Percentiles rank a stretch among this genome's conserved stretches.
Conservation (phyloP, 768 basidiomycete species). For the Psilocybe tampanensis region DNA sequence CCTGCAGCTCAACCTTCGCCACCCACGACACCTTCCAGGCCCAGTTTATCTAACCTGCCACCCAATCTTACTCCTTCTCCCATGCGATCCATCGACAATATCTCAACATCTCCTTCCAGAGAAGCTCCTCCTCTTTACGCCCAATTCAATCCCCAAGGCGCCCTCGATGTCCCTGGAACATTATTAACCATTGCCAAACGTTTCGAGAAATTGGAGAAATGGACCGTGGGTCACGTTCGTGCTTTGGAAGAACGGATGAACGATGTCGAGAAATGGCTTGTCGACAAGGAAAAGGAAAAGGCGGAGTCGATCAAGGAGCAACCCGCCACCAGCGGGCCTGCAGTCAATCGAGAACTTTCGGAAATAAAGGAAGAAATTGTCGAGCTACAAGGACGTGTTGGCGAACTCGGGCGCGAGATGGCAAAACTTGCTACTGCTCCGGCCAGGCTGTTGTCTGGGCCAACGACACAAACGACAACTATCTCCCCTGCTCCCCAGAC, state of each 20-base stretch:
- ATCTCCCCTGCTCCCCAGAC: constrained; percentile 47
- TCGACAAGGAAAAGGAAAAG: constrained; percentile 79
- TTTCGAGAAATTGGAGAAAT: constrained; percentile 88
- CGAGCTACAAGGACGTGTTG: constrained; percentile 76
- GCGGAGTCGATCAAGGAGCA: constrained; percentile 31
- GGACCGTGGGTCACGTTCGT: constrained; percentile 87
- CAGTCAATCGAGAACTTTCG: constrained; percentile 43
- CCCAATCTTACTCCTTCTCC: constrained; percentile 69
- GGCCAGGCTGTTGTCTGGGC: constrained; percentile 51
- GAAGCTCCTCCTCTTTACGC: constrained; percentile 76
- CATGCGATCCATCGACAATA: constrained; percentile 50
- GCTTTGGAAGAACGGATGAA: constrained; percentile 91
- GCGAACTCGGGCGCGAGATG: constrained; percentile 79
- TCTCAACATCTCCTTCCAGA: constrained; percentile 48
- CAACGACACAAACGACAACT: constrained; percentile 48
- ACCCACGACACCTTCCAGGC: constrained; percentile 66
- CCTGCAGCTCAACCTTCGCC: constrained; percentile 62
- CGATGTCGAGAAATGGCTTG: constrained; percentile 89
- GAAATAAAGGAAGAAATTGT: constrained; percentile 68
- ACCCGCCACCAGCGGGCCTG: constrained; percentile 14
- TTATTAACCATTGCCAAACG: constrained; percentile 74
- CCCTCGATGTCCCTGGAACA: constrained; percentile 74
- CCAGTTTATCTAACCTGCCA: constrained; percentile 46
- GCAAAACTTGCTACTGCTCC: constrained; percentile 65
- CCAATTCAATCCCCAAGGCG: constrained; percentile 71